A percentile compares a stretch with the other conserved stretches of the same genome.
These are phyloP conservation scores for California macrophylla DNA, from an alignment of 441 rosid species.

Conservation along the genomic window DNA sequence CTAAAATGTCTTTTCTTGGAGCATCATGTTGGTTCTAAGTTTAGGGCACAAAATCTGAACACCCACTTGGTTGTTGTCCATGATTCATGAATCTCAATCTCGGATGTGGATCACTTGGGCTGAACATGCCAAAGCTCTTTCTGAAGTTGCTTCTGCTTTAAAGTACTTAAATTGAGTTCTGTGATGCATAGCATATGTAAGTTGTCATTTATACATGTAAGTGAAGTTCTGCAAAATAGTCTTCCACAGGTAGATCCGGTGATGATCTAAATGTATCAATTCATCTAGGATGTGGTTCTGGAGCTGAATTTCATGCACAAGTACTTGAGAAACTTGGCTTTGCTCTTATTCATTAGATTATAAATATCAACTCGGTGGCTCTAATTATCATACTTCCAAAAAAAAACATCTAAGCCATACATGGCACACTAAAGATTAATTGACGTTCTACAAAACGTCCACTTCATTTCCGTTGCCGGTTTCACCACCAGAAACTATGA, in stretches of 20 bases:
- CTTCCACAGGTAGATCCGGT: not conserved
- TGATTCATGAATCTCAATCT: not conserved
- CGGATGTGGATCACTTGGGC: not conserved
- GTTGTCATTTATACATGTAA: not conserved
- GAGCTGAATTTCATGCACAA: too few species aligned
- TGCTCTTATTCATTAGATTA: too few species aligned
- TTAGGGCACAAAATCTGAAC: not conserved
- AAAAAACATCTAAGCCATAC: too few species aligned
- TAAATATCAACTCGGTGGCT: too few species aligned
- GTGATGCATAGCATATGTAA: not conserved
- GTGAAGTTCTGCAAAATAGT: not conserved
- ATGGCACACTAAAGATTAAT: too few species aligned
- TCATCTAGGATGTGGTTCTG: too few species aligned
- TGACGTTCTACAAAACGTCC: not conserved
- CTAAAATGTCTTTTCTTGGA: not conserved
- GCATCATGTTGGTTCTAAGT: not conserved
- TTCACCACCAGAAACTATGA: conserved; percentile 13
- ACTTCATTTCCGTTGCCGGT: conserved; percentile 10
- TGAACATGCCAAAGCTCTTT: not conserved
- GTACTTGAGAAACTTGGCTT: too few species aligned
- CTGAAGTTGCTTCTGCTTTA: not conserved
- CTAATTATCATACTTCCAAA: too few species aligned
- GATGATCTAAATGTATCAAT: too few species aligned
- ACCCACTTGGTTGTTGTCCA: not conserved
- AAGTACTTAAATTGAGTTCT: too few species aligned